Evolutionary conservation across 169 alveolate species (phyloP), one percentile per base, ranked within the genome.

Genomic region (Eimeria necatrix): DNA sequence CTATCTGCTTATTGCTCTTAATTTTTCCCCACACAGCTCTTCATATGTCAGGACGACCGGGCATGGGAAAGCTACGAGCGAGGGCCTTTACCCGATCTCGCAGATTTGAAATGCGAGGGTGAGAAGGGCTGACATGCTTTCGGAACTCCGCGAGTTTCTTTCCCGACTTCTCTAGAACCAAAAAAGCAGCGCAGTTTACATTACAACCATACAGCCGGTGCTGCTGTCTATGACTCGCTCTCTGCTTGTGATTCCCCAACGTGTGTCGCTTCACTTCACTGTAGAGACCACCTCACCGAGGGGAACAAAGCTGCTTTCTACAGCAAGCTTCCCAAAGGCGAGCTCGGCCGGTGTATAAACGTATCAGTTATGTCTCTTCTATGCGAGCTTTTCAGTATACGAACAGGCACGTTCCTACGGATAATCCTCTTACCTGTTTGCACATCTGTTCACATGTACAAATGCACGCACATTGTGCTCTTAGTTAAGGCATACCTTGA

Each of bases 111-210:
- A 93, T 59, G 64, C 86, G 83, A 24, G 95, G 93, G 59, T 93
- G 84, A 20, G 68, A 51, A 14, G 80, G 84, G 16, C 51, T 81
- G 70, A 93, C 90, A 80, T 90, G 89, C 48, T 93, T 81, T 24
- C 46, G 46, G 89, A 93, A 93, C 52, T 93, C 95, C n/a, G 56
- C 84, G 20, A 93, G 68, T 32, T 81, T 81, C 89, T 93, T 93
- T 46, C 95, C 95, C 89, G 89, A 56, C 41, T 32, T 41, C 71
- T 70, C 95, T 93, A 87, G 41, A 92, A 10, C 59, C 9, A 60
- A 68, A 71, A 74, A 1, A 8, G 26, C 41, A 68, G 16, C 46
- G 0, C 8, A 68, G 78, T 48, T 5, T 20, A 26, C 76, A 64
- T 1, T 12, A 18, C 76, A 64, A 10, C 22, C 49, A 70, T 16